phyloP scores from a whole-genome alignment of 2,329 filamentous ascomycete species.

The Dichotomopilus funicola region DNA sequence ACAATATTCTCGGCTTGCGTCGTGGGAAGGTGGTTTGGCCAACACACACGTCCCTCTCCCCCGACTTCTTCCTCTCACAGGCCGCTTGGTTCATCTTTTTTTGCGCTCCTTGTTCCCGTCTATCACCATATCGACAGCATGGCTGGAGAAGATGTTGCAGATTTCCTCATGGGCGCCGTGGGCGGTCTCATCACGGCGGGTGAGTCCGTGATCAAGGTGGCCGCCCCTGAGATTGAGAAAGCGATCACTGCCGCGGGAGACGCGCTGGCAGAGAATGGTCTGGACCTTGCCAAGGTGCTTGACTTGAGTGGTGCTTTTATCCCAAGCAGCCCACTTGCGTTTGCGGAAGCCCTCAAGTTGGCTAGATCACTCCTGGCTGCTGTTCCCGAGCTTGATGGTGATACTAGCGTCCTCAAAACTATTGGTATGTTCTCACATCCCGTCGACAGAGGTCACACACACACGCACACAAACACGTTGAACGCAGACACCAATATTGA shows the following conservation, averaged over 20 bases:
- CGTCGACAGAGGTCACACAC: no score
- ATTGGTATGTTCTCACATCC: neutral
- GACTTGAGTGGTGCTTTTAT: slow-evolving; percentile 1
- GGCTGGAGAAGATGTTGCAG: neutral
- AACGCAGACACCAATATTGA: no score
- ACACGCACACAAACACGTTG: no score
- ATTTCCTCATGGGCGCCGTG: neutral
- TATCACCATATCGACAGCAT: no score
- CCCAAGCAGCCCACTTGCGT: neutral
- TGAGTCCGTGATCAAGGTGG: neutral
- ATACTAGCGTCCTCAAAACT: neutral
- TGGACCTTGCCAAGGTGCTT: neutral
- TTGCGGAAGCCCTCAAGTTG: neutral
- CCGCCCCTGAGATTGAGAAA: neutral
- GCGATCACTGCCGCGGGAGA: neutral
- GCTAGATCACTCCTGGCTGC: neutral
- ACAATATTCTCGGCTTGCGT: no score
- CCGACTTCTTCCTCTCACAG: no score
- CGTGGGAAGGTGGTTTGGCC: no score
- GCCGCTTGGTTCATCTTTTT: no score
- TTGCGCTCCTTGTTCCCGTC: no score
- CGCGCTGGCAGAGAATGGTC: neutral
- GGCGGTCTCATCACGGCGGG: neutral
- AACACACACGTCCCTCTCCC: no score
- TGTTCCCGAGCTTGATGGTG: neutral